A percentile compares a stretch with the other conserved stretches of the same genome.
phyloP scores from a whole-genome alignment of 495 filamentous ascomycete genomes.

The Cercophora newfieldiana region DNA sequence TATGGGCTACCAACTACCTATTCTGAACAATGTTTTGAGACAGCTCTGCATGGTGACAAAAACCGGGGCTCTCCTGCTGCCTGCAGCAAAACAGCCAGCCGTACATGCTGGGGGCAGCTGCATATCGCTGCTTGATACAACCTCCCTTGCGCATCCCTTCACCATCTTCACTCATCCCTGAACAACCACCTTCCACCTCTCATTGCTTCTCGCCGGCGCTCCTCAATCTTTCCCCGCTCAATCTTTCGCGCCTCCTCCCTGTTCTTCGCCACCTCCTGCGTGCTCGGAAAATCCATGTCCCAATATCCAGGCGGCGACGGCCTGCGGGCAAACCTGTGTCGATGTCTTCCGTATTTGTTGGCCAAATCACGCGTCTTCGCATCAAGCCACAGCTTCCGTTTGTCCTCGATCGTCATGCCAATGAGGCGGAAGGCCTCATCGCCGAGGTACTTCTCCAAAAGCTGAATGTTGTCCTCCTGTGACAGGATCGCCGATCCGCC shows the following conservation, averaged over 20 bases:
- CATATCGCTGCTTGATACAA: neutral
- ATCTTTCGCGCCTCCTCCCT: slow-evolving; percentile 58
- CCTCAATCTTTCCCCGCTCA: slow-evolving; percentile 63
- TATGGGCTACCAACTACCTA: too few relatives aligned
- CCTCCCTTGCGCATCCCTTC: neutral
- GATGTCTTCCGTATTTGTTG: slow-evolving; percentile 72
- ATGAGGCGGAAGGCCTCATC: slow-evolving; percentile 50
- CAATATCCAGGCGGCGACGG: slow-evolving; percentile 84
- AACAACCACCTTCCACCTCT: slow-evolving; percentile 71
- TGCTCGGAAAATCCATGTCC: slow-evolving; percentile 82
- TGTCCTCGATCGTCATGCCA: slow-evolving; percentile 51
- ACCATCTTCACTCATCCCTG: slow-evolving; percentile 64
- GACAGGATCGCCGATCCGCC: slow-evolving; percentile 30
- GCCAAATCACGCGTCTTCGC: slow-evolving; percentile 68
- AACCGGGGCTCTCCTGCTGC: neutral
- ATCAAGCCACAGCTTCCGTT: slow-evolving; percentile 59
- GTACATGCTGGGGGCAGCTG: neutral
- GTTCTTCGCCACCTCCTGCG: slow-evolving; percentile 70
- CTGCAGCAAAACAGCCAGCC: neutral
- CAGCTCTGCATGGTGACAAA: neutral
- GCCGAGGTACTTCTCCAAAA: slow-evolving; percentile 70
- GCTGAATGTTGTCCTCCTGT: slow-evolving; percentile 46
- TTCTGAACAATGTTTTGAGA: neutral
- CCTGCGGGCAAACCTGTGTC: slow-evolving; percentile 67
- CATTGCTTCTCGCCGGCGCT: slow-evolving; percentile 81